phyloP scores from a whole-genome alignment of 2,329 filamentous ascomycete genomes.

The Huntiella abstrusa region DNA sequence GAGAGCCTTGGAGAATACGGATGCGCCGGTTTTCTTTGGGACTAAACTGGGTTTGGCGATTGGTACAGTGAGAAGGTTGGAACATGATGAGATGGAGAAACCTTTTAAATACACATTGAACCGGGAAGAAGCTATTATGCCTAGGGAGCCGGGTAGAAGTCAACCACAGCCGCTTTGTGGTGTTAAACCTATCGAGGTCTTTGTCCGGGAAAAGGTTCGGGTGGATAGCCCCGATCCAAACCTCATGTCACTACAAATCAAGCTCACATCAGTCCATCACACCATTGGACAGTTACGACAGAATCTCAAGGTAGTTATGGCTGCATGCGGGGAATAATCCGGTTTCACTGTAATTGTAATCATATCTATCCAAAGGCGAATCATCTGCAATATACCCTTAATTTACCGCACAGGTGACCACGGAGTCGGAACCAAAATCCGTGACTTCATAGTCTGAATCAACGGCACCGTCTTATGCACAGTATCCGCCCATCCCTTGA shows the following conservation, averaged over 20 bases:
- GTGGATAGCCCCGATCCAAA: constrained; percentile 82
- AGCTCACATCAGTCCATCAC: constrained; percentile 60
- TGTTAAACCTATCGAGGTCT: constrained; percentile 38
- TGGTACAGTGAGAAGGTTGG: constrained; percentile 40
- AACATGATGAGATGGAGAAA: constrained; percentile 65
- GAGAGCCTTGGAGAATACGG: constrained; percentile 49
- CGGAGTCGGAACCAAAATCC: constrained; percentile 81
- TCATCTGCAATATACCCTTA: background rate
- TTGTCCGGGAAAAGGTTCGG: constrained; percentile 73
- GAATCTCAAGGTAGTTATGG: constrained; percentile 65
- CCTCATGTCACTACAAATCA: constrained; percentile 64
- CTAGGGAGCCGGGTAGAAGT: constrained; percentile 2
- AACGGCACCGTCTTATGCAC: constrained; percentile 97
- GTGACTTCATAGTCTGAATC: constrained; percentile 91
- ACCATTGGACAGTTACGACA: constrained; percentile 49
- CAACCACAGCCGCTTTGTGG: constrained; percentile 11
- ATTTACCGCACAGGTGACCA: constrained; percentile 77
- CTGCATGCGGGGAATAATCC: constrained; percentile 20
- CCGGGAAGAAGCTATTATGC: constrained; percentile 4
- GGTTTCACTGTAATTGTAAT: background rate
- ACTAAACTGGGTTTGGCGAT: constrained; percentile 55
- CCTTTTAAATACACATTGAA: constrained; percentile 44
- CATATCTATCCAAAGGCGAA: background rate
- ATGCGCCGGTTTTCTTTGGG: constrained; percentile 39
- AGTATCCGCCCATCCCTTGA: constrained; percentile 90